phyloP scores from a whole-genome alignment of 805 yeast genomes.

The Candida maltosa region DNA sequence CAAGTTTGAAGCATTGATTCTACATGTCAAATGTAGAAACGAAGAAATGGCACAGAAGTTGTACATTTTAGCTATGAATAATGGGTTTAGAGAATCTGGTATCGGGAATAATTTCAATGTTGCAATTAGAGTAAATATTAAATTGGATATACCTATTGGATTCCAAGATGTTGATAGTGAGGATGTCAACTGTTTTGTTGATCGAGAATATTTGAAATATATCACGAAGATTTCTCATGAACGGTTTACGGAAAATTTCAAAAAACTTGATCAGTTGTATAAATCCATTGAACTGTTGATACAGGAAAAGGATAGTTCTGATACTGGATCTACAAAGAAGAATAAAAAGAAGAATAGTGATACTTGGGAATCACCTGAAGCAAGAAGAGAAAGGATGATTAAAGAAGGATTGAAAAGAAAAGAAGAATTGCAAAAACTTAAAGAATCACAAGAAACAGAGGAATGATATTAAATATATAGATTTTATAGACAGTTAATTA shows the following conservation, averaged over 20 bases:
- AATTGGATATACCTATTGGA: slow-evolving; percentile 77
- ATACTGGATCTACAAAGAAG: neutral
- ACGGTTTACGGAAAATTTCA: slow-evolving; percentile 63
- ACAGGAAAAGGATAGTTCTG: neutral
- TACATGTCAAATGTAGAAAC: slow-evolving; percentile 78
- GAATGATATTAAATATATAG: too few relatives aligned
- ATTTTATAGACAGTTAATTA: neutral
- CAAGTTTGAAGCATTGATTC: slow-evolving; percentile 82
- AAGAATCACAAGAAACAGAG: neutral
- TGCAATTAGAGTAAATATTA: slow-evolving; percentile 72
- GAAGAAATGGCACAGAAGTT: slow-evolving; percentile 54
- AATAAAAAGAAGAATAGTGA: slow-evolving; percentile 2
- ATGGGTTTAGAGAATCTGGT: slow-evolving; percentile 87
- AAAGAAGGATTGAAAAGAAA: slow-evolving; percentile 46
- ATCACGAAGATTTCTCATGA: slow-evolving; percentile 55
- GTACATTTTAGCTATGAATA: slow-evolving; percentile 70
- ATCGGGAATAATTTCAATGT: slow-evolving; percentile 77
- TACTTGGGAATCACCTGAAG: slow-evolving; percentile 51
- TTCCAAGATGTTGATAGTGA: slow-evolving; percentile 32
- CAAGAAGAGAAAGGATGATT: slow-evolving; percentile 51
- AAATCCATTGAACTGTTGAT: slow-evolving; percentile 35
- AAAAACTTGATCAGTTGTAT: slow-evolving; percentile 50
- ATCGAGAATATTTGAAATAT: slow-evolving; percentile 46
- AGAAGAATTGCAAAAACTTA: slow-evolving; percentile 12
- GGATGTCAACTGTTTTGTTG: slow-evolving; percentile 43